Base-by-base conservation (phyloP, 192 early-diverging fungal species). In the Umbelopsis sp. region DNA sequence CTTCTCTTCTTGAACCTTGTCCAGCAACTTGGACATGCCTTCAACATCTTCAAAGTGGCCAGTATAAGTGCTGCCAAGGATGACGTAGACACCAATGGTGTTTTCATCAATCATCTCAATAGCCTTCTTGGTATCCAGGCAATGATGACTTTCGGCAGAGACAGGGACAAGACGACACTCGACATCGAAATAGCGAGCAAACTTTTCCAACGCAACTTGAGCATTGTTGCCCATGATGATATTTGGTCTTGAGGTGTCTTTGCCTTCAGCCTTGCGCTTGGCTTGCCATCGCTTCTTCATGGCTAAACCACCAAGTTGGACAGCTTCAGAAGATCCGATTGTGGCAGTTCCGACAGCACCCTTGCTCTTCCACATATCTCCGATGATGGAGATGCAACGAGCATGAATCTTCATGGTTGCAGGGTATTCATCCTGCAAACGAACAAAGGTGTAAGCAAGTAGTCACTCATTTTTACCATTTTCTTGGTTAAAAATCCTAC, bases 121-220 rank as follows among this genome's bases (percentile, higher is more conserved):
- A n/a, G 88, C 89, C 67, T 82, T 79, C 13, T 88, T 58, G 37
- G 82, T 64, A 69, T 83, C 84, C 35, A 90, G 78, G 66, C 70
- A 82, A 41, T 81, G 84, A 64, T 76, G 77, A 44, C 81, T 80
- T 37, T 79, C 76, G 15, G 72, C 80, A 9, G 78, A 82, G 67
- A 91, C 88, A 10, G 87, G 86, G 13, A 91, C 81, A 53, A 89
- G 66, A 6, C 90, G 90, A 45, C 85, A 77, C 74, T 92, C 92
- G 33, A 93, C 85, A 74, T 93, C 92, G 81, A 92, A 91, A 74
- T 92, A 93, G 45, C 89, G 78, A 11, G 86, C 86, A 30, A 86
- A 89, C 75, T 90, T 91, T 49, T 91, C 89, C 68, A 88, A 78
- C 23, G 88, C 89, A 5, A 89, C 86, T 73, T 91, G 90, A 8